Base-by-base conservation (phyloP, 495 filamentous ascomycete genomes). In the Jackrogersella multiformis region DNA sequence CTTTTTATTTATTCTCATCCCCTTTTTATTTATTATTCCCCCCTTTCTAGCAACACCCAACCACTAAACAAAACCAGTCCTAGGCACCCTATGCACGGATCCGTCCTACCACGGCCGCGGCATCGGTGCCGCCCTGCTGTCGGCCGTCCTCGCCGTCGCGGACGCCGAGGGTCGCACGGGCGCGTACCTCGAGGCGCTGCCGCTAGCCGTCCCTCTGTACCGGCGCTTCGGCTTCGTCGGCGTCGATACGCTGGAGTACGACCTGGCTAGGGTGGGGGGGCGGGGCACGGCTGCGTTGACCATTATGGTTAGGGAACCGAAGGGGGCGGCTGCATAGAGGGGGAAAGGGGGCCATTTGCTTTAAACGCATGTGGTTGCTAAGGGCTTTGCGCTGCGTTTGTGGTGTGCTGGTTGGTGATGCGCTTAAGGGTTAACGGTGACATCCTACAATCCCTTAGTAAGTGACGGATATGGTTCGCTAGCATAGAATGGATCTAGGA, bases 171-270 rank as follows among this genome's bases (percentile, higher is more conserved):
- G 64, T 5, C 32, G 82, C 38, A 66, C 77, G n/a, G n/a, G n/a
- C 0, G 69, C 81, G 8, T 81, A 83, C 53, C 69, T 84, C 4
- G 81, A 84, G 41, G 79, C 76, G 15, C 77, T 81, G 26, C 67
- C 73, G n/a, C 32, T 74, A 1, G 81, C 81, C 0, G 73, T 76
- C 4, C 53, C 72, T 7, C 64, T 82, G 63, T 85, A 85, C 57
- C 70, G 72, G 28, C 73, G 66, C 53, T 54, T 79, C 2, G 81
- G 82, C 35, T 85, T 81, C 51, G 55, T 54, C 30, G 53, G 9
- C 0, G 54, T 78, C 0, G 75, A 77, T 38, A 63, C n/a, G 44
- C 23, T 75, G 2, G 66, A 70, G 38, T 69, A 56, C 13, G 59
- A 72, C 26, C 16, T 53, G 12, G 21, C 36, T 1, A 58, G 30